Percentiles rank a stretch among this genome's conserved stretches.
Evolutionary conservation across 75 land plant genomes (phyloP).

Genomic region (Chamaecyparis obtusa): DNA sequence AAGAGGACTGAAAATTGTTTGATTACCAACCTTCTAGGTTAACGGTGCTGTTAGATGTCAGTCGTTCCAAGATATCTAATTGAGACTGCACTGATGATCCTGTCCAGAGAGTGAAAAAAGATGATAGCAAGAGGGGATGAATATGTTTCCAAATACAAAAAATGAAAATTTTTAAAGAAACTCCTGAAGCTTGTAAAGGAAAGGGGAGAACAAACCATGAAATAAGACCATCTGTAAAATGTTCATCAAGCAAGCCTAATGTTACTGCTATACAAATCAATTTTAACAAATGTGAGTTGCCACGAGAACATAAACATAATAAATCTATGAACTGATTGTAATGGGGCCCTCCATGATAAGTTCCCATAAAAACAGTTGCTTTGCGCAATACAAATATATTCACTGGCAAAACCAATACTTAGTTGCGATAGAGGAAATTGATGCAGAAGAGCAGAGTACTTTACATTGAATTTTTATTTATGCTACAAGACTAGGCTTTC

Average conservation of each 20-base stretch:
- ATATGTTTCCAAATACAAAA: not conserved
- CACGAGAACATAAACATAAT: not conserved
- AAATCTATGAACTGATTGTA: not conserved
- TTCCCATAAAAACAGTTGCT: not conserved
- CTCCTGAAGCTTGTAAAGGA: not conserved
- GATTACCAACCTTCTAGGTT: conserved; percentile 10
- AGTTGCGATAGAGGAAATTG: not conserved
- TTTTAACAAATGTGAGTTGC: not conserved
- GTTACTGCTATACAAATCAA: not conserved
- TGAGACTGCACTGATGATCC: conserved; percentile 54
- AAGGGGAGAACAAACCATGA: not conserved
- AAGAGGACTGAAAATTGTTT: not conserved
- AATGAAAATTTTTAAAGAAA: not conserved
- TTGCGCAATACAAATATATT: not conserved
- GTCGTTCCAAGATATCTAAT: conserved; percentile 76
- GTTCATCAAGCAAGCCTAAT: not conserved
- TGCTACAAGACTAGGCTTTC: not conserved
- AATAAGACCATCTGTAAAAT: not conserved
- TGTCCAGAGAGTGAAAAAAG: not conserved
- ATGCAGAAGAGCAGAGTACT: not conserved
- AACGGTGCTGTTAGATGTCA: conserved; percentile 43
- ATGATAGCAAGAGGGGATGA: not conserved
- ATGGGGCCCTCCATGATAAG: not conserved
- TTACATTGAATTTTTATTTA: not conserved
- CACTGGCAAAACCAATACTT: not conserved